Conservation (phyloP, 2,329 filamentous ascomycete genomes). For the Fusarium clavum region DNA sequence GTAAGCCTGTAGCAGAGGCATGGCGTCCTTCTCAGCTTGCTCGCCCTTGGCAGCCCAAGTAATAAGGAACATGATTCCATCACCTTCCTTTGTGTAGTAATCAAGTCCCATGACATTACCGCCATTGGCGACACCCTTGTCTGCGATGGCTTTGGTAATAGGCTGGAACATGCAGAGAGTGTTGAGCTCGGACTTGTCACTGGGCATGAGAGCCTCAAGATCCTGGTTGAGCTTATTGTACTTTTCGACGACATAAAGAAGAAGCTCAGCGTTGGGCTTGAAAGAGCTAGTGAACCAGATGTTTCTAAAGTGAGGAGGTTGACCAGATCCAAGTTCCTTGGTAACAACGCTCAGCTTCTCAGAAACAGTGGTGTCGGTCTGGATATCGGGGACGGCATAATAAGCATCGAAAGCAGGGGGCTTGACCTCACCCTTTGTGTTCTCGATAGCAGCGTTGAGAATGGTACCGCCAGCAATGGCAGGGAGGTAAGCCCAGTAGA, state of each 20-base stretch:
- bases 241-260: conserved; percentile 50
- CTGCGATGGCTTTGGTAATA: conserved; percentile 47
- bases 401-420: conserved; percentile 49
- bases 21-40: conserved; percentile 50
- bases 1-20: conserved; percentile 52
- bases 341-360: conserved; percentile 48
- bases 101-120: conserved; percentile 53
- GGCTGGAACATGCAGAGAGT: conserved; percentile 51
- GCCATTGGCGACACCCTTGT: conserved; percentile 48
- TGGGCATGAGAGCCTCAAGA: conserved; percentile 44
- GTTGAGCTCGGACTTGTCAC: conserved; percentile 43
- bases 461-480: conserved; percentile 46
- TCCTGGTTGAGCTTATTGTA: conserved; percentile 47
- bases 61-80: conserved; percentile 50
- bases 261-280: conserved; percentile 52
- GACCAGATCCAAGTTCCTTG: conserved; percentile 47
- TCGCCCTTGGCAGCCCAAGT: conserved; percentile 49
- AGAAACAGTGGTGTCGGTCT: conserved; percentile 47
- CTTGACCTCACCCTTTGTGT: conserved; percentile 45
- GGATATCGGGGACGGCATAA: conserved; percentile 38
- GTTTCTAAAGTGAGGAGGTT: conserved; percentile 48
- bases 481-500: conserved; percentile 52
- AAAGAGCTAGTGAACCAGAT: conserved; percentile 53
- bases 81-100: conserved; percentile 42
- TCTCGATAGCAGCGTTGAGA: conserved; percentile 49